phyloP scores from a whole-genome alignment of 352 stramenopile genomes.

The Phytophthora pluvialis region DNA sequence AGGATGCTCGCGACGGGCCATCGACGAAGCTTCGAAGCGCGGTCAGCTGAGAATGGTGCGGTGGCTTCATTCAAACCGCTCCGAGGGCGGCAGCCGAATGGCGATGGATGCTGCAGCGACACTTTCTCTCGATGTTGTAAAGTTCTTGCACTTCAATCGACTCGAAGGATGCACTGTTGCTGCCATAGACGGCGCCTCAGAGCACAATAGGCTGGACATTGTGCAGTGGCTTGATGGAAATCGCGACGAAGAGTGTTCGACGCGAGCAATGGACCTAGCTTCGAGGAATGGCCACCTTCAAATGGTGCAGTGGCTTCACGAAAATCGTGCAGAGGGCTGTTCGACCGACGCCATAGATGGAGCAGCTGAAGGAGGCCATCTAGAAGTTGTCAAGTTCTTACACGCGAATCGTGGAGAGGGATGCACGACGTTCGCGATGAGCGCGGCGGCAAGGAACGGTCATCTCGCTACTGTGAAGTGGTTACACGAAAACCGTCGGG shows the following conservation, averaged over 20 bases:
- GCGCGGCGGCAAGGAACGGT: constrained; percentile 55
- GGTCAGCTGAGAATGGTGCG: constrained; percentile 30
- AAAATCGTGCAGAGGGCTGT: constrained; percentile 32
- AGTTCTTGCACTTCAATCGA: constrained; percentile 41
- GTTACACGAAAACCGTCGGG: constrained; percentile 42
- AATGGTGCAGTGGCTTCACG: constrained; percentile 34
- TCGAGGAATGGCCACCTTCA: constrained; percentile 30
- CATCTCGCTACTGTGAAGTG: constrained; percentile 59
- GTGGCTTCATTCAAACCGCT: constrained; percentile 35
- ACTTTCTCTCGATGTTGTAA: constrained; percentile 29
- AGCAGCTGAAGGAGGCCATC: constrained; percentile 28
- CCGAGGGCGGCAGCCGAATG: constrained; percentile 27
- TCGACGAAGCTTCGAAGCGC: constrained; percentile 35
- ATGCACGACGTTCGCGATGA: constrained; percentile 44
- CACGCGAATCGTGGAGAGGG: constrained; percentile 32
- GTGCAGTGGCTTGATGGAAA: constrained; percentile 38
- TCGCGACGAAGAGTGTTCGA: constrained; percentile 38
- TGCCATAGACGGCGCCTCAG: constrained; percentile 35
- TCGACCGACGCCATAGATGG: constrained; percentile 29
- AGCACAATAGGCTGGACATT: constrained; percentile 23
- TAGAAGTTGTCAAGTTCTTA: constrained; percentile 34
- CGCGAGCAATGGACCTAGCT: constrained; percentile 36
- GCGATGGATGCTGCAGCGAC: constrained; percentile 42
- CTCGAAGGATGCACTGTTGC: constrained; percentile 32
- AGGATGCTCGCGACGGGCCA: constrained; percentile 32